phyloP scores from a whole-genome alignment of 129 eudicot genomes.

The Smallanthus sonchifolius region DNA sequence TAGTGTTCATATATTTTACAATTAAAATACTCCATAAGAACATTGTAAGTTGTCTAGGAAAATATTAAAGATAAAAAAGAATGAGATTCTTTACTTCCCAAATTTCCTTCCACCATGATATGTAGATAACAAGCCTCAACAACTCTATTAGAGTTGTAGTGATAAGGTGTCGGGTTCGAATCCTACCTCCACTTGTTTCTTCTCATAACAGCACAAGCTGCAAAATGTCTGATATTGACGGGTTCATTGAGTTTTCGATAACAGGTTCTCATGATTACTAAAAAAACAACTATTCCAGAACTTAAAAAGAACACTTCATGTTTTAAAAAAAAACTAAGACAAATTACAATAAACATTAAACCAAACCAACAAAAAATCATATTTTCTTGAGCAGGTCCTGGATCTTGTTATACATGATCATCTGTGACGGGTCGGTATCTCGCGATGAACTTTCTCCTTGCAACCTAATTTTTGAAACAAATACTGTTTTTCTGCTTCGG shows the following conservation, averaged over 20 bases:
- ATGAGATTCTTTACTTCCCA: neutral
- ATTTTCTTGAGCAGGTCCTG: slow-evolving; percentile 68
- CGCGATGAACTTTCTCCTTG: slow-evolving; percentile 63
- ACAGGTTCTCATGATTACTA: too few species aligned
- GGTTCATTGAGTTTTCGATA: too few species aligned
- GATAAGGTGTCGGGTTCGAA: too few species aligned
- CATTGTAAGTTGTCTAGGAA: neutral
- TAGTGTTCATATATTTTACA: neutral
- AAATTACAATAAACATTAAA: neutral
- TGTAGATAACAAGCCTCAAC: slow-evolving; percentile 7
- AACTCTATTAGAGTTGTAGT: neutral
- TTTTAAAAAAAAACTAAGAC: neutral
- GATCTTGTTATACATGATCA: slow-evolving; percentile 57
- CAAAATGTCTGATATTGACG: too few species aligned
- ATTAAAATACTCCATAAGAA: neutral
- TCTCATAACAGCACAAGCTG: too few species aligned
- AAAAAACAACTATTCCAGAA: neutral
- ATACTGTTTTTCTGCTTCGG: slow-evolving; percentile 83
- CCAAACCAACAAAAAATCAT: neutral
- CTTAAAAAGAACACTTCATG: neutral
- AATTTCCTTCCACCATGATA: neutral
- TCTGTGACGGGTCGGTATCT: slow-evolving; percentile 53
- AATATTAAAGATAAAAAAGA: neutral
- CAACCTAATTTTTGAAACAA: slow-evolving; percentile 69
- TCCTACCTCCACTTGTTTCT: too few species aligned